Evolutionary conservation across 768 basidiomycete genomes (phyloP), one percentile per base, ranked within the genome.

Genomic region (Mycena crocata): DNA sequence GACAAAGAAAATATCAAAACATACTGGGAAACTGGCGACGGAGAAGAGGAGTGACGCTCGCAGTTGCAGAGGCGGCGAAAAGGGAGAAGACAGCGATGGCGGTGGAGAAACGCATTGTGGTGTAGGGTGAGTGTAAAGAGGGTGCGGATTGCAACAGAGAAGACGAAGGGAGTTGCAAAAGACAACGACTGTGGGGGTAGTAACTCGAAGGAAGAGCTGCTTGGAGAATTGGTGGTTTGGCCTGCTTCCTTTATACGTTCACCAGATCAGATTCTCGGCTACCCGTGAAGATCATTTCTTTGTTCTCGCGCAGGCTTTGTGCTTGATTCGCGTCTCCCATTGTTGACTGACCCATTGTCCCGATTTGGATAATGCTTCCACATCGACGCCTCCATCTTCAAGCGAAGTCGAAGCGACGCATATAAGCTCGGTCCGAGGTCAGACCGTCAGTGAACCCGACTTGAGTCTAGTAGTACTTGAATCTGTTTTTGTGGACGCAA

Each of bases 21-120:
- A 39, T 73, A 85, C 84, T 40, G 45, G 84, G 82, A 59, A 79
- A 50, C 70, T 84, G 84, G 59, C 84, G 82, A 23, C 76, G 71
- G 40, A 74, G 24, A 55, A 83, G 70, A n/a, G 55, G 66, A 12
- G 55, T 37, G 57, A 55, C 46, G 31, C 76, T 75, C 51, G 85
- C 81, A 51, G 79, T 76, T 57, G 76, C 79, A 49, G 81, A 78
- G 71, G 82, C 77, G 72, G 81, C 81, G 72, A 80, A 77, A 69
- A 80, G 73, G 64, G 80, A 75, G 74, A 84, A 75, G 74, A 81
- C 69, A 67, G 81, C 62, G 63, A 82, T 61, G 64, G 79, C 74
- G 69, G 82, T 44, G 64, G 84, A 76, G 82, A 86, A 85, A 75
- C 84, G 89, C 90, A 91, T 91, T 59, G 51, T 84, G 69, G 60